Base-by-base conservation (phyloP, 192 early-diverging fungal species). In the Tieghemiomyces parasiticus region DNA sequence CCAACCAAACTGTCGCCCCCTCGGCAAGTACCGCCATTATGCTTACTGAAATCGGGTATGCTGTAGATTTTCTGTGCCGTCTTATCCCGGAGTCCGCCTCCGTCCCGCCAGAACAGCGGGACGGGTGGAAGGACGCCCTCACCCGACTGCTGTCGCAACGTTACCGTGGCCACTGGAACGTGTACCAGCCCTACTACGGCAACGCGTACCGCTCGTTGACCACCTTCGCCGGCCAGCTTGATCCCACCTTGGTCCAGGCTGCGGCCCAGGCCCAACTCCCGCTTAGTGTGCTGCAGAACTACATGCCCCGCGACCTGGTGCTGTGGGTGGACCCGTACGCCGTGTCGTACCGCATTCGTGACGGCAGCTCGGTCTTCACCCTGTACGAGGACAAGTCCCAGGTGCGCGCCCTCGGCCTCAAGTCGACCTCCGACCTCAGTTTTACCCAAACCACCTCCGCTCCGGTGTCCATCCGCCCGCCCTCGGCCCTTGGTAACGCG, bases 171-270 rank as follows among this genome's bases (percentile, higher is more conserved):
- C 88, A 90, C 60, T 90, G 88, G 88, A 75, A 90, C 55, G 48
- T 76, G 4, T 67, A 79, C 44, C 69, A 73, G 35, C 84, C 88
- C 19, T 67, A 65, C 46, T 65, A 62, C 22, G 88, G 88, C 54
- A 88, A 85, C 66, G 88, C 72, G 26, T 91, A 84, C 74, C 73
- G 88, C 70, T 80, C 86, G 25, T 74, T 91, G 60, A 79, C 82
- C 42, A 83, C 80, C 62, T 86, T 82, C 70, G 78, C 75, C 54
- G 78, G 78, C 30, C 64, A 72, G 35, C 71, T 86, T 20, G 88
- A 91, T 69, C 62, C 74, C 19, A 61, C 76, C 24, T 59, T 91
- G 12, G 64, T 74, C 38, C 60, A 61, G 66, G 84, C 84, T 26
- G 82, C 81, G 25, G 26, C 70, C 42, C 67, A 68, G 24, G 69